Base-by-base conservation (phyloP, 352 stramenopile genomes). In the Phytophthora pisi region DNA sequence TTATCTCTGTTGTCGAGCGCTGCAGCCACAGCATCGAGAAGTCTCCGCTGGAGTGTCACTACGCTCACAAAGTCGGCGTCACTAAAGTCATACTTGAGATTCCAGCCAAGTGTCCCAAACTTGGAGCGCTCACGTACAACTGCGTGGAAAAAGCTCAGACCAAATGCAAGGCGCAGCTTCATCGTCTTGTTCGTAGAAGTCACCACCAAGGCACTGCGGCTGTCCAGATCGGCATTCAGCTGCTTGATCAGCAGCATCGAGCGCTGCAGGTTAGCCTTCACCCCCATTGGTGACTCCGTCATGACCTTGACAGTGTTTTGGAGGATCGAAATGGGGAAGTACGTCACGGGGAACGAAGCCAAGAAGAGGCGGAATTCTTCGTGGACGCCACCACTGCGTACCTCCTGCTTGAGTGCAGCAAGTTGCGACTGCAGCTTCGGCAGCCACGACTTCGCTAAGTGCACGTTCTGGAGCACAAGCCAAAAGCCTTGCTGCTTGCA, bases 251-350 rank as follows among this genome's bases (percentile, higher is more conserved):
- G 74, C 23, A 68, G 66, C 75, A 92, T 88, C 4, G 84, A 91
- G 1, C 78, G 85, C 20, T 87, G 81, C 15, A 95, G 31, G 52
- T 93, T 94, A 31, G 88, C 82, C 47, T 90, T 88, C 24, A 93
- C 75, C 0, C 88, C 88, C 34, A 76, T 87, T 1, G 88, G 86
- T 5, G 86, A 84, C 42, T 95, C 88, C 16, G 82, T 91, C 24
- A 88, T 94, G 28, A 95, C 75, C 61, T 95, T 95, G 1, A 94
- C 83, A 20, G 78, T 77, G 23, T 88, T 90, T 51, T 93, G 85
- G 4, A 95, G 53, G 11, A 95, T 84, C 30, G 70, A 71, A 36
- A 93, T 80, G 4, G 88, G 84, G 26, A 95, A 93, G 38, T 92
- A 92, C 1, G 66, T 18, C 1, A 79, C 83, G 0, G 88, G 86